Conservation (phyloP, 495 filamentous ascomycete genomes). For the Penicillium salamii region DNA sequence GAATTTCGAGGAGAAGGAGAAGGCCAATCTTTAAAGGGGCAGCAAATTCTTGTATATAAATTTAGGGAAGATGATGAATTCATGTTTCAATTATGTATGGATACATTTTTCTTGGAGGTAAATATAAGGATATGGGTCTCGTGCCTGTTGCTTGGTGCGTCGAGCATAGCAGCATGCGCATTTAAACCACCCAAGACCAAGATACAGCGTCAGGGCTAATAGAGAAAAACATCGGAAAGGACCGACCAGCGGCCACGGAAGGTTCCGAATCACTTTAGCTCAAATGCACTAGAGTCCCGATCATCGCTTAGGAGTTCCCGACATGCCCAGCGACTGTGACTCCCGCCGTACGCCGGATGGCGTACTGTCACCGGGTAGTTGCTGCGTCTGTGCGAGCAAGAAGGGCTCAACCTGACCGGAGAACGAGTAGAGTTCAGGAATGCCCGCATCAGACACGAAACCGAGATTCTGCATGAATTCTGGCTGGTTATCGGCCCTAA, state of each 20-base stretch:
- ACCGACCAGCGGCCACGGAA: constrained; percentile 14
- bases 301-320: constrained; percentile 22
- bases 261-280: background rate
- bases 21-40: constrained; percentile 20
- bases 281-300: background rate
- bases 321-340: constrained; percentile 18
- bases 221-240: background rate
- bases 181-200: no score
- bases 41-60: constrained; percentile 8
- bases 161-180: no score
- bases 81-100: background rate
- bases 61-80: background rate
- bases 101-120: background rate
- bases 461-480: constrained; percentile 48
- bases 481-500: constrained; percentile 36
- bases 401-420: constrained; percentile 39
- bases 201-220: background rate
- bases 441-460: constrained; percentile 34
- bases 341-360: constrained; percentile 21
- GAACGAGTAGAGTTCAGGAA: constrained; percentile 39
- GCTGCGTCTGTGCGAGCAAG: constrained; percentile 33
- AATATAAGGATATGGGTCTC: no score
- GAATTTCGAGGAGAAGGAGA: constrained; percentile 39
- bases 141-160: no score
- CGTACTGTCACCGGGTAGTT: constrained; percentile 20